Percentiles rank a stretch among this genome's conserved stretches.
Conservation (phyloP, 345 rosid genomes). For the Eucalyptus cloeziana region DNA sequence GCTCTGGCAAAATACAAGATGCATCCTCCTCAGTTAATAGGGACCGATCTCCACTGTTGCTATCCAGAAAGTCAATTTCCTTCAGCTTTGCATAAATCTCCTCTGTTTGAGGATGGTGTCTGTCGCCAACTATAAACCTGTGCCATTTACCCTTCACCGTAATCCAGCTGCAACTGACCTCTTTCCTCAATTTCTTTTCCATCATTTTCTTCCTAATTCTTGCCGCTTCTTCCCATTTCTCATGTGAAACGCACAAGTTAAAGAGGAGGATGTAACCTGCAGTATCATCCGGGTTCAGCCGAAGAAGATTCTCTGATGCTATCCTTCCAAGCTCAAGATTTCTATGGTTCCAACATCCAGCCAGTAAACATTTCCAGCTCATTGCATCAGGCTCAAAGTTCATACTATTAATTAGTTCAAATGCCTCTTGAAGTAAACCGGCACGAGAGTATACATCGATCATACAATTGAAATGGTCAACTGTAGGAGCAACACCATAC, state of each 20-base stretch:
- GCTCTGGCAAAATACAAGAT: conserved; percentile 26
- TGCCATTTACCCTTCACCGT: conserved; percentile 46
- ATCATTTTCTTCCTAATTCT: conserved; percentile 47
- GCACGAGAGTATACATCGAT: conserved; percentile 55
- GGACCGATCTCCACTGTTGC: background rate
- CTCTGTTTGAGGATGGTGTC: conserved; percentile 47
- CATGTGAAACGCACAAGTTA: conserved; percentile 37
- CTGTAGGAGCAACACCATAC: conserved; percentile 41
- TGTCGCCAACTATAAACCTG: conserved; percentile 62
- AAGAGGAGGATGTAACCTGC: conserved; percentile 58
- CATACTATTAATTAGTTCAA: conserved; percentile 34
- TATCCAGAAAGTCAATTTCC: conserved; percentile 16
- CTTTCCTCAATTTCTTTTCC: conserved; percentile 48
- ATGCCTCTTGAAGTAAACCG: conserved; percentile 46
- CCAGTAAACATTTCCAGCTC: conserved; percentile 71
- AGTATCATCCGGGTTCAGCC: conserved; percentile 47
- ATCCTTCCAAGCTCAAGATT: conserved; percentile 55
- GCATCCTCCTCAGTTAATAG: conserved; percentile 21
- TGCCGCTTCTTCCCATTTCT: conserved; percentile 67
- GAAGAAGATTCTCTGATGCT: conserved; percentile 47
- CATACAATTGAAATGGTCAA: conserved; percentile 66
- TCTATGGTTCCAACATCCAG: conserved; percentile 65
- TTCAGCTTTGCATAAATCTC: conserved; percentile 46
- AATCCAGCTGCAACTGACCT: conserved; percentile 73
- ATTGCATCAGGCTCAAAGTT: conserved; percentile 48